phyloP scores from a whole-genome alignment of 441 rosid genomes.

The Arabidopsis lyrata region DNA sequence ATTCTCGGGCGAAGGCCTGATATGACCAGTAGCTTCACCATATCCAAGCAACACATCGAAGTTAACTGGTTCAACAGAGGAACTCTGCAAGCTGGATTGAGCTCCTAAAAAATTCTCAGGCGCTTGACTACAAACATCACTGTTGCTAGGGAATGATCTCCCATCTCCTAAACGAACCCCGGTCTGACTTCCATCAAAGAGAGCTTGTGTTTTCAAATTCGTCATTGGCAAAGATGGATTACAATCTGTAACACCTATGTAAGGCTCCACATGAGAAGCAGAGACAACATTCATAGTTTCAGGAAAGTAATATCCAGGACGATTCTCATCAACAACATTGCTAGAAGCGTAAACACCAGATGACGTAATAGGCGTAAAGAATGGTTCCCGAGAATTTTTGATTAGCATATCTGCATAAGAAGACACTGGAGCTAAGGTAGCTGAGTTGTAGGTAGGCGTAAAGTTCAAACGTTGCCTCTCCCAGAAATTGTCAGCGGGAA shows the following conservation, averaged over 20 bases:
- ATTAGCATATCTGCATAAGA: slow-evolving; percentile 47
- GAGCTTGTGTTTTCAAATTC: slow-evolving; percentile 45
- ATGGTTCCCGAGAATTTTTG: slow-evolving; percentile 47
- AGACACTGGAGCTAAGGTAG: slow-evolving; percentile 47
- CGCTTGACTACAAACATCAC: slow-evolving; percentile 41
- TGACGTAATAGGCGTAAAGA: slow-evolving; percentile 32
- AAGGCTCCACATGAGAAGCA: slow-evolving; percentile 41
- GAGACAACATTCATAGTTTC: slow-evolving; percentile 44
- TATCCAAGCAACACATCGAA: slow-evolving; percentile 46
- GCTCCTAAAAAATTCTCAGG: slow-evolving; percentile 36
- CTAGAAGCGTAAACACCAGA: slow-evolving; percentile 33
- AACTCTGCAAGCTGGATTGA: slow-evolving; percentile 45
- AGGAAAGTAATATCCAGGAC: slow-evolving; percentile 28
- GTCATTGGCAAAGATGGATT: slow-evolving; percentile 48
- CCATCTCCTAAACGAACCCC: slow-evolving; percentile 48
- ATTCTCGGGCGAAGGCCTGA: slow-evolving; percentile 53
- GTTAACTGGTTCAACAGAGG: slow-evolving; percentile 48
- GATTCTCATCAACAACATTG: slow-evolving; percentile 33
- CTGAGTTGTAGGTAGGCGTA: slow-evolving; percentile 46
- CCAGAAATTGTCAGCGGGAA: slow-evolving; percentile 19
- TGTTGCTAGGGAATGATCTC: slow-evolving; percentile 42
- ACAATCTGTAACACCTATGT: slow-evolving; percentile 15
- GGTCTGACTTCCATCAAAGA: slow-evolving; percentile 49
- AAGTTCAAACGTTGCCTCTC: slow-evolving; percentile 43
- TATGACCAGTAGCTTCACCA: slow-evolving; percentile 46